Base-by-base conservation (phyloP, 768 basidiomycete genomes). In the Boletus pseudopeckii region DNA sequence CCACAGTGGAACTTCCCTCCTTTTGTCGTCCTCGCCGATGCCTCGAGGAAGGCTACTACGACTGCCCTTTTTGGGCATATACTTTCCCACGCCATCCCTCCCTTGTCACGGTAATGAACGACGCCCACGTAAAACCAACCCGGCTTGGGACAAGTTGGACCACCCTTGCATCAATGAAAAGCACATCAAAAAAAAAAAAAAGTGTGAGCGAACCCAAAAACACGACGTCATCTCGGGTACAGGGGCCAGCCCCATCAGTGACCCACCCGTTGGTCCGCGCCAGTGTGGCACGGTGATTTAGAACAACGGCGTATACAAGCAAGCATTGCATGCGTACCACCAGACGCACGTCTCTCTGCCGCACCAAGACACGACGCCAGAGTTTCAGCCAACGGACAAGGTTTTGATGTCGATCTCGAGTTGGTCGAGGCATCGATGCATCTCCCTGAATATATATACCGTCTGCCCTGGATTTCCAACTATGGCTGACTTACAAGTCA, bases 11-110 rank as follows among this genome's bases (percentile, higher is more conserved):
- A 60, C 30, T 47, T 42, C 13, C 48, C 59, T 50, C 56, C 47
- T 60, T 59, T 63, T 46, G 53, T 55, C 45, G 38, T 46, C 54
- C 43, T 52, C 50, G 66, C 67, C 54, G 60, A 55, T 55, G 66
- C 66, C 66, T 66, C 60, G 60, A 69, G 66, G 66, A 64, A 58
- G 26, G 36, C 53, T 53, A 59, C 64, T 57, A 61, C 48, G 8
- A 38, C 30, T 68, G 53, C 6, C 66, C 66, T 50, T 48, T 56
- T 42, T 46, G 2, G 55, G 62, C 1, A 40, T 1, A 33, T 26
- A 1, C 10, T 33, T 56, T 57, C 56, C 51, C 61, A 66, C 64
- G 59, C 64, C 64, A 51, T 48, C 45, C n/a, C 46, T 17, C 47
- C 47, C 38, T 53, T 7, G 30, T 30, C 47, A 42, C 62, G 64